Percentiles rank a stretch among this genome's conserved stretches.
Conservation (phyloP, 2,329 filamentous ascomycete species). For the Sporothrix schenckii region DNA sequence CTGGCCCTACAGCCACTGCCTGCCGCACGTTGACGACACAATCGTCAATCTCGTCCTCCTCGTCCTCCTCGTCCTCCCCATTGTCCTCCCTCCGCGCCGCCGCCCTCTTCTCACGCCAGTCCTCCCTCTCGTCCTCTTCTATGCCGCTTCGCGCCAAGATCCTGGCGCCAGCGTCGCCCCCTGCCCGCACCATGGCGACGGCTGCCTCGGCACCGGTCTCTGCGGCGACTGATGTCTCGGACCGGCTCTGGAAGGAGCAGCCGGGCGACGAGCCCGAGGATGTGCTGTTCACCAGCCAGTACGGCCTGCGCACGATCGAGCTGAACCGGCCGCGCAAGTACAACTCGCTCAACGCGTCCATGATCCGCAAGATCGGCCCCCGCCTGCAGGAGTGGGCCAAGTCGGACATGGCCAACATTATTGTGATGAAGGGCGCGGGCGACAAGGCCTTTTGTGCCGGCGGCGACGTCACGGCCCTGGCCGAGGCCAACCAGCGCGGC, state of each 20-base stretch:
- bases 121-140: constrained; percentile 26
- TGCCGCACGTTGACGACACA: constrained; percentile 20
- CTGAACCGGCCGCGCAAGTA: constrained; percentile 91
- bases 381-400: constrained; percentile 91
- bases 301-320: constrained; percentile 88
- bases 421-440: constrained; percentile 90
- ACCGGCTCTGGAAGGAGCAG: constrained; percentile 55
- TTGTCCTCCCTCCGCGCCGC: constrained; percentile 8
- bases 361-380: constrained; percentile 92
- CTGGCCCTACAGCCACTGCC: constrained; percentile 54
- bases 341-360: constrained; percentile 90
- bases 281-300: constrained; percentile 87
- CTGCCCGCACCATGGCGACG: constrained; percentile 48
- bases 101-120: neutral
- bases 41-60: constrained; percentile 37
- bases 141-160: constrained; percentile 87
- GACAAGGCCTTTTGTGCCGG: constrained; percentile 87
- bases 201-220: neutral
- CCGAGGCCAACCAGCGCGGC: constrained; percentile 69
- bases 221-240: constrained; percentile 20
- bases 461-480: constrained; percentile 83
- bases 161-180: constrained; percentile 58
- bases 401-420: constrained; percentile 88
- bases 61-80: constrained; percentile 36
- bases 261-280: constrained; percentile 78